A percentile compares a stretch with the other conserved stretches of the same genome.
phyloP scores from a whole-genome alignment of 108 stramenopile genomes.

The Nitzschia sp. region DNA sequence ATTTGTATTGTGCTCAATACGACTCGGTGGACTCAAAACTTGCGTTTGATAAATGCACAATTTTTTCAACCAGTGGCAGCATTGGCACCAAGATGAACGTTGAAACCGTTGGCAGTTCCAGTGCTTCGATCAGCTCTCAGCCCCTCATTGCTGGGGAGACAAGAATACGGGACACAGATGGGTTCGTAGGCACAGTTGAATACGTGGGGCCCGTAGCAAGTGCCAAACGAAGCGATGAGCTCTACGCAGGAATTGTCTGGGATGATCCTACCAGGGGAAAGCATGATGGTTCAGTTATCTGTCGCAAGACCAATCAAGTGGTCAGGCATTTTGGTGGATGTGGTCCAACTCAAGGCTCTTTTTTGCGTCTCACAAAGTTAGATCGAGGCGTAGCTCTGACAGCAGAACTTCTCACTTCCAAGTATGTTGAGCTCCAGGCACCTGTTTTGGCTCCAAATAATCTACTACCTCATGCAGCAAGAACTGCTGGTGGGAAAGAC shows the following conservation, averaged over 20 bases:
- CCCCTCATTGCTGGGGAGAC: constrained; percentile 40
- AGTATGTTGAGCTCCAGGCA: constrained; percentile 75
- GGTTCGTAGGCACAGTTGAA: constrained; percentile 81
- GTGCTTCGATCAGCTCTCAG: too few relatives aligned
- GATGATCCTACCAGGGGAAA: constrained; percentile 83
- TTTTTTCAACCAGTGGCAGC: too few relatives aligned
- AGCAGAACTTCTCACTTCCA: constrained; percentile 42
- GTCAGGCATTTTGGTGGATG: constrained; percentile 77
- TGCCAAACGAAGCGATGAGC: constrained; percentile 72
- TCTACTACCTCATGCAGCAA: constrained; percentile 70
- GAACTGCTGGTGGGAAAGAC: constrained; percentile 66
- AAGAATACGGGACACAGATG: constrained; percentile 75
- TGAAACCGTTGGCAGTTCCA: too few relatives aligned
- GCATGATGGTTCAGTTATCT: constrained; percentile 85
- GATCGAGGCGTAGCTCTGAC: constrained; percentile 63
- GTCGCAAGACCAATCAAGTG: constrained; percentile 63
- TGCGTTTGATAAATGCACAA: too few relatives aligned
- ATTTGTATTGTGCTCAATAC: background rate
- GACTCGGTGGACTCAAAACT: too few relatives aligned
- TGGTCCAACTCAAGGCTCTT: constrained; percentile 64
- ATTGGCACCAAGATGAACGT: too few relatives aligned
- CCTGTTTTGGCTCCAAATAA: constrained; percentile 79
- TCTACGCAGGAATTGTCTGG: constrained; percentile 86
- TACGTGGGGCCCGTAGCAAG: constrained; percentile 86
- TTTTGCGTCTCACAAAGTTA: constrained; percentile 57